Conservation (phyloP, 1,284 basidiomycete species). For the Heterobasidion irregulare region DNA sequence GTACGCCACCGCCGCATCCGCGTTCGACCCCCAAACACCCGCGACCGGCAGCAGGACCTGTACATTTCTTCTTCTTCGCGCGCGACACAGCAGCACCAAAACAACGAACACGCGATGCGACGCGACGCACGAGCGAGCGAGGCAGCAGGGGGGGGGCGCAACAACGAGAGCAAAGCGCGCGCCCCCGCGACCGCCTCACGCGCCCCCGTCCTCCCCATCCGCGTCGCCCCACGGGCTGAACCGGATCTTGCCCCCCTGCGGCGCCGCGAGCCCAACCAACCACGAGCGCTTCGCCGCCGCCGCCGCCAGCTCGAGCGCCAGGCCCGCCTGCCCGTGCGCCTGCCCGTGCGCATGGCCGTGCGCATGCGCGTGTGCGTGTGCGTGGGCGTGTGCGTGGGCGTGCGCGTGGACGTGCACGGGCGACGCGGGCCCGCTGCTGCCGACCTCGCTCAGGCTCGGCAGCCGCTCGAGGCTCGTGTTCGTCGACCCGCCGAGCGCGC, state of each 20-base stretch:
- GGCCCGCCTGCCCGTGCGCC: conserved; percentile 2
- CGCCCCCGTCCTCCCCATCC: conserved; percentile 9
- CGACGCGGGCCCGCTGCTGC: conserved; percentile 43
- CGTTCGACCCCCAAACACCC: no score
- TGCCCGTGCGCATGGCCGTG: conserved; percentile 5
- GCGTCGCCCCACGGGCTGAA: conserved; percentile 31
- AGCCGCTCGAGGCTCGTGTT: conserved; percentile 67
- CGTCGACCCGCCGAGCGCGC: conserved; percentile 56
- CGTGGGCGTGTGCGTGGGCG: conserved; percentile 5
- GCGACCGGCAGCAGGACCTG: no score
- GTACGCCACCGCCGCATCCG: no score
- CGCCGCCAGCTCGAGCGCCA: conserved; percentile 14
- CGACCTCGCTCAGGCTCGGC: conserved; percentile 64
- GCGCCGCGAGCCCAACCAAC: conserved; percentile 19
- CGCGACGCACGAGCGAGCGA: no score
- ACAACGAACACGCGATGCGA: no score
- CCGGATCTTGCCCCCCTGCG: conserved; percentile 22
- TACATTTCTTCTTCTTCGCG: no score
- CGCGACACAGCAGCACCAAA: no score
- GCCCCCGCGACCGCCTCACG: not conserved
- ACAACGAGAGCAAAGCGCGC: no score
- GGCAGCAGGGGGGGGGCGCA: no score
- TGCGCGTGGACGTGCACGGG: not conserved
- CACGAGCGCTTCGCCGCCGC: conserved; percentile 12
- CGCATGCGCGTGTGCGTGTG: no score